Evolutionary conservation across 2,329 filamentous ascomycete species (phyloP), one percentile per base, ranked within the genome.

Genomic region (Colletotrichum tamarilloi): DNA sequence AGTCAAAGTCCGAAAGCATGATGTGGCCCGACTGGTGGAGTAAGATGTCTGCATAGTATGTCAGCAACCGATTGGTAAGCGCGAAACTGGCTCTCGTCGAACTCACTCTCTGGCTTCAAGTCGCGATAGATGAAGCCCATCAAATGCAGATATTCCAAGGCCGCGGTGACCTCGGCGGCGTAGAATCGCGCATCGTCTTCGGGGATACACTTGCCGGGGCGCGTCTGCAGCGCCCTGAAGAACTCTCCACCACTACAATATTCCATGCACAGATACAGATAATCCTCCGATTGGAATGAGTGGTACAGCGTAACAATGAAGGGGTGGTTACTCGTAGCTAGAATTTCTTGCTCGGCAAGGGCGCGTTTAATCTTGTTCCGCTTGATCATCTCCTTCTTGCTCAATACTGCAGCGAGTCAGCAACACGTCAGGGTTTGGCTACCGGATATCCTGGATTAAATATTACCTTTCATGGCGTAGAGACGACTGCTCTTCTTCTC

Each of bases 381-480:
- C 87, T 99, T 99, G 84, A 99, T 99, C 97, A 99, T 99, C 84
- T 99, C 97, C 87, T 98, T 98, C 85, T 99, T 99, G 89, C 95
- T 98, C 83, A 99, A 82, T 6, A 99, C 97, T 98, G 80, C 19
- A 66, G 64, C 64, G 56, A 67, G 82, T 89, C 78, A 88, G 84
- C 78, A 67, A 71, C 24, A 38, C 7, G 58, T 68, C 55, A 16
- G 60, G 57, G 35, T 62, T 38, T 26, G 58, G 32, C 12, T 26
- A 22, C 28, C n/a, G 63, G 5, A 56, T 35, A 12, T 46, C 24
- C 4, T 22, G 8, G 11, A 8, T 49, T 19, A 56, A 22, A 82
- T 88, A 77, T 82, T 82, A 98, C 96, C 96, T 86, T 99, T 99
- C 97, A 99, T 99, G 67, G 97, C 97, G 84, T 98, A 99, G 64